Evolutionary conservation across 2,329 filamentous ascomycete species (phyloP).

Genomic region (Fusarium sp.): DNA sequence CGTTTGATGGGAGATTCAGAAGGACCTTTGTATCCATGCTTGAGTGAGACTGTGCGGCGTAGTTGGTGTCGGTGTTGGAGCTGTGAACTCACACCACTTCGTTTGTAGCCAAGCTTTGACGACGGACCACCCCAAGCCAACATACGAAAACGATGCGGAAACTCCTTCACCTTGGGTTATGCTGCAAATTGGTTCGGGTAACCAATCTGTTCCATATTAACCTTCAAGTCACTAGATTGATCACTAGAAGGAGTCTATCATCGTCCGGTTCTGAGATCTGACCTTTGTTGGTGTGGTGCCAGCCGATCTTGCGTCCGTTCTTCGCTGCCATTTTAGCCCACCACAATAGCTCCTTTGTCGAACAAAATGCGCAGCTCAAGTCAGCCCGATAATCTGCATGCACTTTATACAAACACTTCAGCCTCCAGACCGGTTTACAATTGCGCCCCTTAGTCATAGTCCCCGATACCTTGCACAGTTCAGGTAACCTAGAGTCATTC

Average conservation of each 20-base stretch:
- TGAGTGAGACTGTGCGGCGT: background rate
- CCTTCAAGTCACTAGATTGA: too few relatives aligned
- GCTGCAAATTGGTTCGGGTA: fast-evolving
- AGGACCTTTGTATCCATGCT: background rate
- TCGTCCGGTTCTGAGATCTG: too few relatives aligned
- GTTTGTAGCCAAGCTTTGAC: background rate
- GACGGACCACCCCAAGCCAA: background rate
- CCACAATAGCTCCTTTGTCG: background rate
- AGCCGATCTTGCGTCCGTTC: too few relatives aligned
- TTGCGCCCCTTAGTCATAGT: too few relatives aligned
- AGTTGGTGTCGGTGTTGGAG: background rate
- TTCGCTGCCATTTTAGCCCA: slow-evolving; percentile 2
- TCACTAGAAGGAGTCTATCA: background rate
- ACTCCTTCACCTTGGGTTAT: fast-evolving
- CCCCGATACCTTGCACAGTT: too few relatives aligned
- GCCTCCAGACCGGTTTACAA: too few relatives aligned
- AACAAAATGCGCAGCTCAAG: too few relatives aligned
- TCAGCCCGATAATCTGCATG: fast-evolving
- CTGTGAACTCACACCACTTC: slow-evolving; percentile 9
- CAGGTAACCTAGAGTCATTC: too few relatives aligned
- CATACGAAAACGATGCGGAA: fast-evolving
- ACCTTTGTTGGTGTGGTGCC: too few relatives aligned
- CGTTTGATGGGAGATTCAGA: background rate
- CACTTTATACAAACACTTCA: background rate
- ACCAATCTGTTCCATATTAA: too few relatives aligned